Evolutionary conservation across 768 basidiomycete species (phyloP), one percentile per base, ranked within the genome.

Genomic region (Termitomyces sp.): DNA sequence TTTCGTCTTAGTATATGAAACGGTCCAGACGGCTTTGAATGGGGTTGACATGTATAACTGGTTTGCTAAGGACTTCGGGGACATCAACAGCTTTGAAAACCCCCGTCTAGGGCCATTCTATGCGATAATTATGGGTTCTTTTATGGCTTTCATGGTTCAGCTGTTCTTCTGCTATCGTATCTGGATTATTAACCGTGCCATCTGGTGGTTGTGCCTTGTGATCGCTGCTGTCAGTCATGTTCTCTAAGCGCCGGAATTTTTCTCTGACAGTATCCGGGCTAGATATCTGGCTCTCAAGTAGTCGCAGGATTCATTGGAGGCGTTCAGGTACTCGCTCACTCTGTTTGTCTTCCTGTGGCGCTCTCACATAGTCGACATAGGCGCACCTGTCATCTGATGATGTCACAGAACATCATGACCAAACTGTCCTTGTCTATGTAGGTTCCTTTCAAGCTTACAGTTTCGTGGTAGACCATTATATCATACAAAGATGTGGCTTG

Each of bases 81-180:
- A 62, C 52, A 12, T 62, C 37, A 8, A 1, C 12, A 50, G 45
- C 37, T 51, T 62, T 25, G 47, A 27, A 25, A 40, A 58, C 32
- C 44, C 56, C 10, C 48, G 45, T 25, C 38, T 54, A 25, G 53
- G 45, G 0, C 56, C 57, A 3, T 60, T 60, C 46, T 56, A 63
- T 46, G 56, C 59, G 4, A 50, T 51, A 5, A 58, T 63, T 21
- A 38, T 63, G 49, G 62, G 54, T 12, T 50, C 59, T 9, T 48
- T 63, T 16, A 37, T 60, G 31, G 59, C 62, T 16, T 45, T 61
- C 2, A 37, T 58, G 3, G 57, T 60, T 37, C 59, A 63, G 40
- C 5, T 56, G 9, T 63, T 63, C 40, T 60, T 63, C 44, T 60
- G 59, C 43, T 63, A 61, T 38, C 59, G 62, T 27, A 63, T 63